Evolutionary conservation across 2,329 filamentous ascomycete genomes (phyloP), one percentile per base, ranked within the genome.

Genomic region (Passalora sequoiae): DNA sequence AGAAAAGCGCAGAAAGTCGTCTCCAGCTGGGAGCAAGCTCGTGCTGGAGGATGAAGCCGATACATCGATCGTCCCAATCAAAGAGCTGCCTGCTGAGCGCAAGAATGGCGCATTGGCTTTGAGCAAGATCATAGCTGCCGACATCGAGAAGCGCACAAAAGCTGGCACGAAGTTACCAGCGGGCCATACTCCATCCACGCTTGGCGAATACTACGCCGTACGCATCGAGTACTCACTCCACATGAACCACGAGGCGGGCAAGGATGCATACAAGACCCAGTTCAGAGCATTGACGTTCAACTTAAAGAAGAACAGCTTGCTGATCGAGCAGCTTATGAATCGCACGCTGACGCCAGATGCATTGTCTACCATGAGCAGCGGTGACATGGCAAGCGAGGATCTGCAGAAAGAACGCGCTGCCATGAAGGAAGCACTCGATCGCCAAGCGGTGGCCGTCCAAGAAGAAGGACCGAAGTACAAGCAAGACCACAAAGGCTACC

Each of bases 401-500:
- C 76, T 89, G 60, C 88, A 95, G 63, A 76, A 76, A 20, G 78
- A 88, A 62, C 84, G 80, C 17, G 84, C 84, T 12, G 80, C 83
- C 56, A 81, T 91, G 74, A 84, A 85, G 64, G 84, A 86, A 38
- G 77, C 80, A 48, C 80, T 81, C 0, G 86, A 92, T 60, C 86
- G 89, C 58, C 86, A 91, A 63, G 86, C 91, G 33, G 89, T 92
- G 35, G 76, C 94, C 24, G 81, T 91, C 47, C 78, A 87, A 27
- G 67, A 71, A 10, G 76, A 79, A 37, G 88, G 79, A 1, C 85
- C 89, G 3, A 81, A 89, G 3, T 83, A 96, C 44, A 79, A 89
- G 57, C 81, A 86, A 55, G 96, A 91, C 2, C 91, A 97, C 70
- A 97, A 97, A 66, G 92, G 92, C 9, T 89, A 96, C 46, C 92